Percentiles rank a stretch among this genome's conserved stretches.
Conservation (phyloP, 495 filamentous ascomycete genomes). For the Recurvomyces mirabilis region DNA sequence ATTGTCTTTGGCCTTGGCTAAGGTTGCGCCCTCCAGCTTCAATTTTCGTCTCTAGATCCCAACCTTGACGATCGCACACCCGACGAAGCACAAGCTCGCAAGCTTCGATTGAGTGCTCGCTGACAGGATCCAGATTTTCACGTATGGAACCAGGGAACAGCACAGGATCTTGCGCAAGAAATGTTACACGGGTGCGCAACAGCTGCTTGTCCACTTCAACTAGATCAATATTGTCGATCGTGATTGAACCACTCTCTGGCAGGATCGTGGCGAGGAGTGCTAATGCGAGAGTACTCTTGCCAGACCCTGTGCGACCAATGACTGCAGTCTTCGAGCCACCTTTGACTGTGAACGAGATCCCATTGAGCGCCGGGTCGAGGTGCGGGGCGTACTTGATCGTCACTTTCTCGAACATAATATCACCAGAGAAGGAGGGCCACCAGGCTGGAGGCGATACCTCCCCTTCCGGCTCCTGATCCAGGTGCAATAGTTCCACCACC, state of each 20-base stretch:
- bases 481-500: conserved; percentile 61
- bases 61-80: conserved; percentile 41
- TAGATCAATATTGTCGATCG: conserved; percentile 51
- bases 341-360: conserved; percentile 57
- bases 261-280: conserved; percentile 46
- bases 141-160: conserved; percentile 52
- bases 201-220: conserved; percentile 47
- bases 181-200: conserved; percentile 48
- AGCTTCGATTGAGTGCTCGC: conserved; percentile 36
- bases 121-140: conserved; percentile 43
- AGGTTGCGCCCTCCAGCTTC: conserved; percentile 49
- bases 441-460: conserved; percentile 53
- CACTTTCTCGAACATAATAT: conserved; percentile 64
- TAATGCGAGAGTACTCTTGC: conserved; percentile 58
- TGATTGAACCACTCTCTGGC: conserved; percentile 44
- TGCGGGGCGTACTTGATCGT: conserved; percentile 68
- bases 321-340: conserved; percentile 59
- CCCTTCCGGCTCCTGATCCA: conserved; percentile 61
- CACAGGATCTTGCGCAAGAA: conserved; percentile 54
- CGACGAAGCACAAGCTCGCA: conserved; percentile 41
- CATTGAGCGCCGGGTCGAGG: conserved; percentile 53
- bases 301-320: conserved; percentile 53
- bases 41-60: conserved; percentile 43
- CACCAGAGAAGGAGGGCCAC: conserved; percentile 61
- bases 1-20: conserved; percentile 51